These are phyloP conservation scores for Mychonastes homosphaera DNA, from an alignment of 139 green algal genomes.

Conservation along the genomic window DNA sequence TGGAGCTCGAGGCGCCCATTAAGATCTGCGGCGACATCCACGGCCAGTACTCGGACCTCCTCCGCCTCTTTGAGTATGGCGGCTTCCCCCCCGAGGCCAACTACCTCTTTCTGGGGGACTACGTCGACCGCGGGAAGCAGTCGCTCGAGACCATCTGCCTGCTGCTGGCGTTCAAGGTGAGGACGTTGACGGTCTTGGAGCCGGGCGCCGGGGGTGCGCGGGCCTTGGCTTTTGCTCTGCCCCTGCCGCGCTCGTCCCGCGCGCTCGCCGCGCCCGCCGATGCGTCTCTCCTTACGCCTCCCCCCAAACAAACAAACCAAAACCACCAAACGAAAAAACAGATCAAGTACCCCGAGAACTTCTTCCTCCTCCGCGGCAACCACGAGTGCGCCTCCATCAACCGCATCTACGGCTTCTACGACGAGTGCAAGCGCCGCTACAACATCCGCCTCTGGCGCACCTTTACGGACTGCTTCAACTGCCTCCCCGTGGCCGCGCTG, in stretches of 20 bases:
- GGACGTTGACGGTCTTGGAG: neutral
- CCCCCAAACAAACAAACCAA: no score
- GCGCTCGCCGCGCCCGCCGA: no score
- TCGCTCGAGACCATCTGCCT: slow-evolving; percentile 98
- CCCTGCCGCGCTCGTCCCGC: no score
- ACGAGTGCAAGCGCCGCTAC: slow-evolving; percentile 99
- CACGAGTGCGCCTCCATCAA: slow-evolving; percentile 98
- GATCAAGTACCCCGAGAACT: slow-evolving; percentile 99
- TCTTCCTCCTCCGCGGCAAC: slow-evolving; percentile 96
- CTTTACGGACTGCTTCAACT: slow-evolving; percentile 99
- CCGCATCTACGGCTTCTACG: slow-evolving; percentile 99
- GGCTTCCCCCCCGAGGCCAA: slow-evolving; percentile 97
- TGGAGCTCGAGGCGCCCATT: slow-evolving; percentile 97
- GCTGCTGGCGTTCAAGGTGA: slow-evolving; percentile 95
- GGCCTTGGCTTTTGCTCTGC: neutral
- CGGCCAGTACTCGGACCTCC: slow-evolving; percentile 94
- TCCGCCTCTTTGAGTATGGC: slow-evolving; percentile 98
- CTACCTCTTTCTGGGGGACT: slow-evolving; percentile 99
- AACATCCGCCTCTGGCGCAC: slow-evolving; percentile 98
- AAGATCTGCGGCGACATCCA: slow-evolving; percentile 99
- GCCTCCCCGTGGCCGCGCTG: slow-evolving; percentile 90
- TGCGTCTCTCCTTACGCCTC: no score
- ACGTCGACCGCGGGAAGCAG: slow-evolving; percentile 98
- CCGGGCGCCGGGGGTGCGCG: neutral
- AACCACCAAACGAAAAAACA: no score